phyloP scores from a whole-genome alignment of 2,329 filamentous ascomycete genomes.

The Beauveria varroae region DNA sequence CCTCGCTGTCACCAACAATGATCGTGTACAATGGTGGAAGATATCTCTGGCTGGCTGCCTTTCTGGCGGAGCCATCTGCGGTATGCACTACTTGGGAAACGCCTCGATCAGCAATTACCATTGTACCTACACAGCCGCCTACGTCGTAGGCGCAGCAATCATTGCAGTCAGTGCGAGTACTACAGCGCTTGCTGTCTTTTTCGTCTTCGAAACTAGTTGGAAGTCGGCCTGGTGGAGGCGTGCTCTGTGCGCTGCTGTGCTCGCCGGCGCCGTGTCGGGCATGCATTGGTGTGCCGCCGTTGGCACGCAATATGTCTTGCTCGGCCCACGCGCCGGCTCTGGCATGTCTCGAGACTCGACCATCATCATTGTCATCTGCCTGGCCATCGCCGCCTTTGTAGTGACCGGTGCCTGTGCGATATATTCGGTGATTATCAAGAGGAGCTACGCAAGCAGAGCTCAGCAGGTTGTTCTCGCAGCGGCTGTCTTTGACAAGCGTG shows the following conservation, averaged over 20 bases:
- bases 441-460: slow-evolving; percentile 48
- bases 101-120: slow-evolving; percentile 71
- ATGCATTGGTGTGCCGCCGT: slow-evolving; percentile 81
- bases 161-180: slow-evolving; percentile 69
- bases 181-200: slow-evolving; percentile 66
- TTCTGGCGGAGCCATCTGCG: slow-evolving; percentile 68
- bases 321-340: slow-evolving; percentile 25
- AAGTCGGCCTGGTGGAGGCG: slow-evolving; percentile 73
- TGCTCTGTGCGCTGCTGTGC: slow-evolving; percentile 54
- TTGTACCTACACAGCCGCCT: slow-evolving; percentile 50
- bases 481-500: slow-evolving; percentile 60
- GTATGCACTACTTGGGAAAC: slow-evolving; percentile 87
- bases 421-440: slow-evolving; percentile 44
- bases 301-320: slow-evolving; percentile 60
- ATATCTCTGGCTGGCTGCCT: slow-evolving; percentile 57
- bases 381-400: slow-evolving; percentile 53
- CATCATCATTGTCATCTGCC: slow-evolving; percentile 63
- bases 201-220: slow-evolving; percentile 68
- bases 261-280: slow-evolving; percentile 69
- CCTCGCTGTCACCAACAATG: slow-evolving; percentile 55
- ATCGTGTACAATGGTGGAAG: slow-evolving; percentile 49
- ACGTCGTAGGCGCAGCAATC: slow-evolving; percentile 60
- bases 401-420: slow-evolving; percentile 50
- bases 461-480: slow-evolving; percentile 53
- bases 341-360: slow-evolving; percentile 53